These are phyloP conservation scores for Papilionanthe hybrid DNA, from an alignment of 116 monocot genomes.

Conservation along the genomic window DNA sequence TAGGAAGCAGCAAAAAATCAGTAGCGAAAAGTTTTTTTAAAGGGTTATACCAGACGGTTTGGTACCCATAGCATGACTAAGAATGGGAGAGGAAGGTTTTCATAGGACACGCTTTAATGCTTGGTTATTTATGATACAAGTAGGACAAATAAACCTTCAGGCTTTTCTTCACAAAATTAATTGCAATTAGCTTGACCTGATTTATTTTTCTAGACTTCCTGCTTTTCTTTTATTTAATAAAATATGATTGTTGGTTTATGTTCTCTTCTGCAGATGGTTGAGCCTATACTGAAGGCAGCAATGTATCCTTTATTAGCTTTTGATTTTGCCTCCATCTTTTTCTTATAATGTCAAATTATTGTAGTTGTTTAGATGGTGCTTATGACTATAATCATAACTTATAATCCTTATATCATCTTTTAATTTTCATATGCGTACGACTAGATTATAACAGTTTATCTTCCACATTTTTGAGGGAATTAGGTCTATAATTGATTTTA, in stretches of 20 bases:
- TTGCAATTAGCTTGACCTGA: neutral
- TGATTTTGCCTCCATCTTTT: neutral
- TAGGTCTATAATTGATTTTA: neutral
- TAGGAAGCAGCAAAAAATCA: no score
- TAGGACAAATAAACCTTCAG: neutral
- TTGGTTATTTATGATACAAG: neutral
- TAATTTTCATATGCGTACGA: neutral
- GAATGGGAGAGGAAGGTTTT: neutral
- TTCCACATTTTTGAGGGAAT: neutral
- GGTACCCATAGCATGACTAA: neutral
- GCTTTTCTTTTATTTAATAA: neutral
- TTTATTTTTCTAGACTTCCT: neutral
- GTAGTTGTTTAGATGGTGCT: neutral
- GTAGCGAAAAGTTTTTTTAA: no score
- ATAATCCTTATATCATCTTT: neutral
- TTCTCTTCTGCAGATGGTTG: constrained; percentile 45
- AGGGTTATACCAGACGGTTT: neutral
- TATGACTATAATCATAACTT: neutral
- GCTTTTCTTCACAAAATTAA: neutral
- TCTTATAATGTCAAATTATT: neutral
- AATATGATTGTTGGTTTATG: neutral
- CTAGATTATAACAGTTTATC: neutral
- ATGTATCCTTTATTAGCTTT: constrained; percentile 52
- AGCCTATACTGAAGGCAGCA: constrained; percentile 56
- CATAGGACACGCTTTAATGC: neutral